Evolutionary conservation across 768 basidiomycete genomes (phyloP).

Genomic region (Amanita pseudoporphyria): DNA sequence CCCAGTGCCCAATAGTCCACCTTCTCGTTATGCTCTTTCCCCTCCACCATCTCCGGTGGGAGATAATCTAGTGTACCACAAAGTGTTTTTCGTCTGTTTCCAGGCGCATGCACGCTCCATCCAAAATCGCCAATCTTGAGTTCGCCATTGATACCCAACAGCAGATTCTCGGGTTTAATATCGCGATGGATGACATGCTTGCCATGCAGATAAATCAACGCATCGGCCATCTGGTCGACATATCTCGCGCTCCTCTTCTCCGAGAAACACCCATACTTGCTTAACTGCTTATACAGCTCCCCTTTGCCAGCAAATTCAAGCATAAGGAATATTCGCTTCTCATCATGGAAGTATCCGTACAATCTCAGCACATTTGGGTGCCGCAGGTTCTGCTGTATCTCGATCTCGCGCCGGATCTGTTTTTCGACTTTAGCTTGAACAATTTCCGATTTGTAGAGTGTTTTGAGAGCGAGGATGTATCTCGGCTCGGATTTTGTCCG

Average conservation of each 20-base stretch:
- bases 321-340: conserved; percentile 96
- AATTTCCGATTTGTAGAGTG: conserved; percentile 94
- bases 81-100: conserved; percentile 80
- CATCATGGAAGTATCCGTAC: conserved; percentile 97
- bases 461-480: conserved; percentile 95
- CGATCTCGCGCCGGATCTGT: conserved; percentile 95
- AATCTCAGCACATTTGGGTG: conserved; percentile 92
- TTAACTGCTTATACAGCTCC: conserved; percentile 93
- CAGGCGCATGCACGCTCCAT: conserved; percentile 96
- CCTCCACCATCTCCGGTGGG: conserved; percentile 98
- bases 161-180: conserved; percentile 97
- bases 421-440: conserved; percentile 89
- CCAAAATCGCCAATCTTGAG: conserved; percentile 98
- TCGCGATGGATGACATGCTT: conserved; percentile 99
- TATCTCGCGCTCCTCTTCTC: conserved; percentile 86
- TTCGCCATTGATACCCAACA: conserved; percentile 92
- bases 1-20: conserved; percentile 98
- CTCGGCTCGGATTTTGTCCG: conserved; percentile 81
- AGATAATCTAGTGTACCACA: conserved; percentile 97
- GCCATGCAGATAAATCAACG: conserved; percentile 79
- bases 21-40: conserved; percentile 76
- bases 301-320: conserved; percentile 97
- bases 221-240: conserved; percentile 97
- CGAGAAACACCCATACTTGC: conserved; percentile 76
- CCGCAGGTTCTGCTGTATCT: conserved; percentile 93